Evolutionary conservation across 2,329 filamentous ascomycete species (phyloP), one percentile per base, ranked within the genome.

Genomic region (Cadophora malorum): DNA sequence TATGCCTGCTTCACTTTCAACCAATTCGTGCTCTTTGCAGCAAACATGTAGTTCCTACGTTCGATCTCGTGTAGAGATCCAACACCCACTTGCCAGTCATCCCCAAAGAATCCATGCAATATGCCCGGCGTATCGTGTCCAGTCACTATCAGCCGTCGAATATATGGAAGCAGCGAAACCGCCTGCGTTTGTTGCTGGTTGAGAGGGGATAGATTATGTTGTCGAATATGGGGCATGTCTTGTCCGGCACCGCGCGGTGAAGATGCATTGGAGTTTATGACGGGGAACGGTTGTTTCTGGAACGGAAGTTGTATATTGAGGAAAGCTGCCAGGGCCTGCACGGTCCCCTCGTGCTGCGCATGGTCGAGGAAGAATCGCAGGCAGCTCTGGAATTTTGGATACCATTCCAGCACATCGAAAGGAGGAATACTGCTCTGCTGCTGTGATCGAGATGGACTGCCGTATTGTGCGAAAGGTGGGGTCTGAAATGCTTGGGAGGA

Each of bases 31-130:
- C 93, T 96, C 82, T 98, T 99, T 14, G 94, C 93, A 0, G 95
- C 93, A 78, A 98, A 98, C 41, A 99, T 86, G 78, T 96, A 99
- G 78, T 99, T 99, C 66, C 93, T 88, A 63, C 96, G 87, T 80
- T 99, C 96, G 71, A 91, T 90, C 78, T 97, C 93, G 77, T 97
- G 92, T 68, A 97, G 83, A 12, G 90, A 88, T 0, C 94, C 91
- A 60, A 98, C 85, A 1, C 96, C 96, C 23, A 86, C 83, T 41
- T 83, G 80, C 92, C 94, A 99, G 77, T 97, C 91, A 72, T 97
- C 92, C n/a, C 96, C 96, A 75, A 98, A 99, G 82, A 97, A 97
- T 12, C 94, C 94, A 77, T 97, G 93, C 69, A 99, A 83, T n/a
- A 98, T 90, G 0, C 89, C 89, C 0, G 91, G 89, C 50, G 89